phyloP scores from a whole-genome alignment of 2,329 filamentous ascomycete species.

The Ambrosiella xylebori region DNA sequence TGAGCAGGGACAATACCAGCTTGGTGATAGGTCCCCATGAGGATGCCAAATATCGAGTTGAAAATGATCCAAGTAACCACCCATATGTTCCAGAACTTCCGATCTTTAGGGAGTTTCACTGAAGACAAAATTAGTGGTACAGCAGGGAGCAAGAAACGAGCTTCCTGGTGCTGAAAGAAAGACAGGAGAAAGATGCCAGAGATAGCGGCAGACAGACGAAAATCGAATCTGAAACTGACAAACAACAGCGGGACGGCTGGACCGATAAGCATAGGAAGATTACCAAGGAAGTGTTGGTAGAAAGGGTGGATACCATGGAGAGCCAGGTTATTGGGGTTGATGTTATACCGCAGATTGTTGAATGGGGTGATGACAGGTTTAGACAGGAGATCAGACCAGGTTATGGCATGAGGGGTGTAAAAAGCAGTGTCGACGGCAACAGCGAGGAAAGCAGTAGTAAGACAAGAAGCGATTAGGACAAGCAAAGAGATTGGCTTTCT shows the following conservation, averaged over 20 bases:
- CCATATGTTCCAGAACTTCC: constrained; percentile 35
- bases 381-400: constrained; percentile 44
- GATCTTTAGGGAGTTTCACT: constrained; percentile 43
- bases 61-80: constrained; percentile 48
- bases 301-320: constrained; percentile 61
- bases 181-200: constrained; percentile 56
- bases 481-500: constrained; percentile 52
- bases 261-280: constrained; percentile 55
- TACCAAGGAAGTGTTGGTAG: constrained; percentile 59
- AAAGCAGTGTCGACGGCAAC: constrained; percentile 74
- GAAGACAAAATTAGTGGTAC: constrained; percentile 64
- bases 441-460: constrained; percentile 53
- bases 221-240: constrained; percentile 36
- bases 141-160: constrained; percentile 58
- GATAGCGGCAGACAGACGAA: constrained; percentile 55
- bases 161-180: constrained; percentile 62
- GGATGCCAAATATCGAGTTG: constrained; percentile 46
- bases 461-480: constrained; percentile 45
- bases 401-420: constrained; percentile 48
- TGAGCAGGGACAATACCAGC: constrained; percentile 62
- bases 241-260: constrained; percentile 49
- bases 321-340: constrained; percentile 50
- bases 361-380: constrained; percentile 57
- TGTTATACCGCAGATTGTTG: constrained; percentile 65
- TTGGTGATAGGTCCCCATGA: constrained; percentile 74